These are phyloP conservation scores for Intubia oerlemansii DNA, from an alignment of 2,329 filamentous ascomycete genomes.

Conservation along the genomic window DNA sequence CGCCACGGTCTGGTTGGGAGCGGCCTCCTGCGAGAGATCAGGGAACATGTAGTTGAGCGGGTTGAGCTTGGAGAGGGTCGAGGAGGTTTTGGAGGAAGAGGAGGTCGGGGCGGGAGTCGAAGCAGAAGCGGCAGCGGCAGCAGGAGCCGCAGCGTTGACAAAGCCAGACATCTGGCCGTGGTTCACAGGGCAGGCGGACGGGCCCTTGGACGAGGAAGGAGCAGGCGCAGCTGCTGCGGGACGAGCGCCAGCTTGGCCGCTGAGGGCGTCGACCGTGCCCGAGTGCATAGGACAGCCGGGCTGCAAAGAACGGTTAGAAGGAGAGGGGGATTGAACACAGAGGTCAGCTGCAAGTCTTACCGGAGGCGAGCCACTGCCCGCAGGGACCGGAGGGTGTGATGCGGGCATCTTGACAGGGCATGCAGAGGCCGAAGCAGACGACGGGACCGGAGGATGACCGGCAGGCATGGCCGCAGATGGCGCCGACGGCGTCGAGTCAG, in stretches of 20 bases:
- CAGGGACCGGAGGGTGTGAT: conserved; percentile 5
- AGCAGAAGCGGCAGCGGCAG: background rate
- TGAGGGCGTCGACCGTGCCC: conserved; percentile 26
- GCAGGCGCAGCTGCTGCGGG: conserved; percentile 7
- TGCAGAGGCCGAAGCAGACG: conserved; percentile 1
- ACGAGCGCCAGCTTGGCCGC: conserved; percentile 9
- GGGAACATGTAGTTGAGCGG: conserved; percentile 91
- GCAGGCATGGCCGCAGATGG: background rate
- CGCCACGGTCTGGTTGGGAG: conserved; percentile 47
- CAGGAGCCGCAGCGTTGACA: too few relatives aligned
- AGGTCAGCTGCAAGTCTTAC: too few relatives aligned
- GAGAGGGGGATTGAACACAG: background rate
- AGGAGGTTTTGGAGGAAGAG: too few relatives aligned
- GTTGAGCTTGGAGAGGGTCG: conserved; percentile 30
- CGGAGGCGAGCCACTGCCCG: conserved; percentile 15
- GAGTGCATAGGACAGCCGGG: conserved; percentile 36
- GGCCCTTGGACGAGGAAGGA: conserved; percentile 14
- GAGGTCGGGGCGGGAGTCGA: conserved; percentile 9
- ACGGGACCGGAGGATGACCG: conserved; percentile 2
- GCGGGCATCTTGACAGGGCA: conserved; percentile 5
- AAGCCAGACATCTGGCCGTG: too few relatives aligned
- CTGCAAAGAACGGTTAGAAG: conserved; percentile 15
- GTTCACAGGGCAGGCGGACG: conserved; percentile 22
- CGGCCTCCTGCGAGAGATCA: conserved; percentile 59
- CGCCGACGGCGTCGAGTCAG: conserved; percentile 21